phyloP scores from a whole-genome alignment of 768 basidiomycete genomes.

The Podaxis pistillaris region DNA sequence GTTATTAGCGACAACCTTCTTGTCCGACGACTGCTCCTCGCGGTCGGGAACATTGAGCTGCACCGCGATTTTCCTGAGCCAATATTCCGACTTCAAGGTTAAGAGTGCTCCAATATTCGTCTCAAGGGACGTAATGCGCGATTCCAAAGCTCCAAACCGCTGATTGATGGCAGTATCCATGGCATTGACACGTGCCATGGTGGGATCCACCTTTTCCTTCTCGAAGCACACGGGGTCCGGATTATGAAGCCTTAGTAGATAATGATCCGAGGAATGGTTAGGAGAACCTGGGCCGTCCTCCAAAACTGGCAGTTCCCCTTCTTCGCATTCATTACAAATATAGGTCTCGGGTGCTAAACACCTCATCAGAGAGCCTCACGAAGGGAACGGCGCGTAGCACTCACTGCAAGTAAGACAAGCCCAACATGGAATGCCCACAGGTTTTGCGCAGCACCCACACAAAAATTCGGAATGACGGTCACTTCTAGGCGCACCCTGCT shows the following conservation, averaged over 20 bases:
- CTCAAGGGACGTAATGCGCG: background rate
- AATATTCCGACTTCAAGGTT: too few relatives aligned
- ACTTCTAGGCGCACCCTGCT: background rate
- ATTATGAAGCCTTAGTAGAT: background rate
- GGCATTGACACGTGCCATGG: background rate
- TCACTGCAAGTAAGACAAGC: slow-evolving; percentile 12
- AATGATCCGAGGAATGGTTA: background rate
- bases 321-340: slow-evolving; percentile 1
- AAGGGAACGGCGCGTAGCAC: background rate
- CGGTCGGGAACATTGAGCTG: too few relatives aligned
- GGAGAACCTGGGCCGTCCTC: background rate
- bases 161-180: background rate
- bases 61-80: too few relatives aligned
- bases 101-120: too few relatives aligned
- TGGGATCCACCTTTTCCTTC: background rate
- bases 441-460: slow-evolving; percentile 5
- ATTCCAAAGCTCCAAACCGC: background rate
- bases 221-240: background rate
- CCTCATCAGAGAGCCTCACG: too few relatives aligned
- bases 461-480: background rate
- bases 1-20: too few relatives aligned
- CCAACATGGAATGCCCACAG: background rate
- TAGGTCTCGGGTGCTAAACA: background rate
- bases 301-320: background rate
- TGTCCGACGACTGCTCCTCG: too few relatives aligned